Percentiles rank a stretch among this genome's conserved stretches.
phyloP scores from a whole-genome alignment of 257 asterid genomes.

The Cynanchum wilfordii region DNA sequence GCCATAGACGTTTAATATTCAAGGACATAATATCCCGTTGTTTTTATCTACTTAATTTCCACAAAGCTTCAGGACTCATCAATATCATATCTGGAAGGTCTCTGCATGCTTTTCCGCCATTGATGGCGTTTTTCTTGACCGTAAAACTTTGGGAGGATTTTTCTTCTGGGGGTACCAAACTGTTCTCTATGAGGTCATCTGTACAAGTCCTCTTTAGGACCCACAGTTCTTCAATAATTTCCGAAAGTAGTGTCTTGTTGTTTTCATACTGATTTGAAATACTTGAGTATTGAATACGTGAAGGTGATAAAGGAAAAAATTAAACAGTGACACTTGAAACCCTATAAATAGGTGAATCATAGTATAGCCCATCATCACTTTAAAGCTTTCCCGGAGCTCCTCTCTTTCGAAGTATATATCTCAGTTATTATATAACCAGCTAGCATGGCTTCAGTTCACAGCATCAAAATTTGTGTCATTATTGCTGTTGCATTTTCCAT shows the following conservation, averaged over 20 bases:
- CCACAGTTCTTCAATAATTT: not conserved
- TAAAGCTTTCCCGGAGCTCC: not conserved
- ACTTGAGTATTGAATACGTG: too few species aligned
- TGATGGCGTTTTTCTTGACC: not conserved
- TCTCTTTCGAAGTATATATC: not conserved
- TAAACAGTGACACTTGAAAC: not conserved
- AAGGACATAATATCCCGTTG: too few species aligned
- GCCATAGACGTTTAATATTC: too few species aligned
- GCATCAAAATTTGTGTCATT: conserved; percentile 15
- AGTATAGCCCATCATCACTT: not conserved
- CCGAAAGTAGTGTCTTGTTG: not conserved
- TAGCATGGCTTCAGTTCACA: conserved; percentile 36
- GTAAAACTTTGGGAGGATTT: not conserved
- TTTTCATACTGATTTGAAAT: not conserved
- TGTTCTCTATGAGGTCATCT: not conserved
- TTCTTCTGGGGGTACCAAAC: not conserved
- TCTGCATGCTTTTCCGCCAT: not conserved
- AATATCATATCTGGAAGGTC: not conserved
- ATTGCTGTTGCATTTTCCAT: conserved; percentile 28
- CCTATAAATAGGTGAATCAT: not conserved
- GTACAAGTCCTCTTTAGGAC: not conserved
- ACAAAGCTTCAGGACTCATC: not conserved
- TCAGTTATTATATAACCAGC: too few species aligned
- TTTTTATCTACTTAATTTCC: not conserved
- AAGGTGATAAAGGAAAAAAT: too few species aligned